Conservation (phyloP, 495 filamentous ascomycete genomes). For the Neurospora pannonica region DNA sequence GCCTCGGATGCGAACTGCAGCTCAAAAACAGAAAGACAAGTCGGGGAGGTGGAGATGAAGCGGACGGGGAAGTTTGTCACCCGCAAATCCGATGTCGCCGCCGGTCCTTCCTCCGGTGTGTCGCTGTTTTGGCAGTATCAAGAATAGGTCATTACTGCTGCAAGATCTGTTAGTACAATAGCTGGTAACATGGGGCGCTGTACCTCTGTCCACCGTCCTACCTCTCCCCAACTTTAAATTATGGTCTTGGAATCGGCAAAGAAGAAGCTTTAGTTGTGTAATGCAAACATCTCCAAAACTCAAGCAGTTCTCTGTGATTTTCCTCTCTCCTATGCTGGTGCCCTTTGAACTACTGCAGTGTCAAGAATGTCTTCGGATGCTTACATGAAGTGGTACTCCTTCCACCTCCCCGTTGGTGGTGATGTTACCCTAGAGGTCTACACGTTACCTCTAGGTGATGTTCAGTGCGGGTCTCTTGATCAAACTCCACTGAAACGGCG, state of each 20-base stretch:
- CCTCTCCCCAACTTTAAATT: background rate
- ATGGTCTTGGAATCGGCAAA: background rate
- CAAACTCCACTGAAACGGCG: background rate
- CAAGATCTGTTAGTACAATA: background rate
- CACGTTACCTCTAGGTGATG: background rate
- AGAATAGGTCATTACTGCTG: background rate
- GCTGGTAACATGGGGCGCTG: background rate
- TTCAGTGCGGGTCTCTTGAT: background rate
- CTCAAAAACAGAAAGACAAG: background rate
- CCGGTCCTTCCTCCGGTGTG: background rate
- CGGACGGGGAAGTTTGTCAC: background rate
- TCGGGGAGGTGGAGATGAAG: background rate
- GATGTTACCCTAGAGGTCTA: no score
- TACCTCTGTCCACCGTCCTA: background rate
- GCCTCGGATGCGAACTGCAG: background rate
- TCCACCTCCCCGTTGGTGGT: background rate
- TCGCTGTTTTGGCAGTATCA: background rate
- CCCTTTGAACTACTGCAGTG: background rate
- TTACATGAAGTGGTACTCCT: background rate
- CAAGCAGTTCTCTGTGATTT: background rate
- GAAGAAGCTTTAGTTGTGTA: background rate
- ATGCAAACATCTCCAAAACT: background rate
- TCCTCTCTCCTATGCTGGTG: background rate
- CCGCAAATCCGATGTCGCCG: background rate
- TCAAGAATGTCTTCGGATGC: background rate